Percentiles rank a stretch among this genome's conserved stretches.
These are phyloP conservation scores for Sugiyamaella sp. DNA, from an alignment of 1,139 yeast genomes.

Conservation along the genomic window DNA sequence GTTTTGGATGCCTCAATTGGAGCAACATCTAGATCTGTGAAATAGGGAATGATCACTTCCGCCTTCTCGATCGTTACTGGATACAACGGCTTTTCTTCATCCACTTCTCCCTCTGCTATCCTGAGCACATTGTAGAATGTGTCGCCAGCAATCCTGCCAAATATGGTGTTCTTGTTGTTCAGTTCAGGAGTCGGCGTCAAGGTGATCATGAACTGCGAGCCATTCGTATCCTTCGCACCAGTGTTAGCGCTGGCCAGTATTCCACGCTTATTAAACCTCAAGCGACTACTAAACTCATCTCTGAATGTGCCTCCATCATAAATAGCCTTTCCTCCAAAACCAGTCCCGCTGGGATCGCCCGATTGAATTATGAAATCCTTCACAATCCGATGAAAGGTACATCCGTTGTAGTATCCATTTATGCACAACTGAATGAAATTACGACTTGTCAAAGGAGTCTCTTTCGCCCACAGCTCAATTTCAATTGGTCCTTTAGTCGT, in stretches of 20 bases:
- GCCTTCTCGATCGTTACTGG: slow-evolving; percentile 52
- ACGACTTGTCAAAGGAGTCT: slow-evolving; percentile 57
- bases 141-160: slow-evolving; percentile 68
- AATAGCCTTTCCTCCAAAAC: slow-evolving; percentile 41
- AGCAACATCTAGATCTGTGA: slow-evolving; percentile 47
- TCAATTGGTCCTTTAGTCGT: slow-evolving; percentile 66
- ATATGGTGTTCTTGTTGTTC: slow-evolving; percentile 53
- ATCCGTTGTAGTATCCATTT: slow-evolving; percentile 49
- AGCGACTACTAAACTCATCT: slow-evolving; percentile 59
- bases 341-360: slow-evolving; percentile 45
- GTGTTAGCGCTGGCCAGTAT: slow-evolving; percentile 55
- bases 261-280: slow-evolving; percentile 59
- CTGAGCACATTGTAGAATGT: slow-evolving; percentile 57
- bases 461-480: slow-evolving; percentile 73
- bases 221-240: slow-evolving; percentile 43
- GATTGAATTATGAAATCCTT: slow-evolving; percentile 48
- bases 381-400: slow-evolving; percentile 48
- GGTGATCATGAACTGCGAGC: slow-evolving; percentile 58
- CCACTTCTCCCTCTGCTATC: slow-evolving; percentile 55
- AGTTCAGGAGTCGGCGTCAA: slow-evolving; percentile 49
- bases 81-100: slow-evolving; percentile 51
- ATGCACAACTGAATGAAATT: slow-evolving; percentile 55
- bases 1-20: neutral
- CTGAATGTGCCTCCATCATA: slow-evolving; percentile 37
- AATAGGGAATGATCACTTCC: slow-evolving; percentile 53